These are phyloP conservation scores for Salvia sclarea DNA, from an alignment of 305 asterid species.

Conservation along the genomic window DNA sequence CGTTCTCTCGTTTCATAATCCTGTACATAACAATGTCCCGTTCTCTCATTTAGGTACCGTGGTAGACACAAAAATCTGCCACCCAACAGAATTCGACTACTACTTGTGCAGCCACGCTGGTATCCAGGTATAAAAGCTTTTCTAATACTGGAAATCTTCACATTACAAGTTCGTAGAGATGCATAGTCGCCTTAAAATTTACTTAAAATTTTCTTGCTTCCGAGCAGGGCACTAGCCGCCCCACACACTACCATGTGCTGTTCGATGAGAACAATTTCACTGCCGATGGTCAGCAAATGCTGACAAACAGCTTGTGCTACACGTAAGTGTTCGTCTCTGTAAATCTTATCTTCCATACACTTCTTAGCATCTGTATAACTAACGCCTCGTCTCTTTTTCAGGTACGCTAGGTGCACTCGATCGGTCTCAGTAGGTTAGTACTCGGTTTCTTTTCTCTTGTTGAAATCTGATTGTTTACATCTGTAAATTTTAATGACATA, in stretches of 20 bases:
- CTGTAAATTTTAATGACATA: neutral
- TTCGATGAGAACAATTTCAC: conserved; percentile 67
- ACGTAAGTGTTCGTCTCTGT: conserved; percentile 46
- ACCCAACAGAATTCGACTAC: conserved; percentile 78
- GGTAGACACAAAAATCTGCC: conserved; percentile 81
- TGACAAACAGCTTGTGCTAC: conserved; percentile 70
- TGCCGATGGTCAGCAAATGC: conserved; percentile 66
- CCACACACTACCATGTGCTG: conserved; percentile 79
- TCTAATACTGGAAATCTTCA: neutral
- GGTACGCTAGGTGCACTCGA: conserved; percentile 84
- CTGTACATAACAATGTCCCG: neutral
- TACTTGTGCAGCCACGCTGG: conserved; percentile 89
- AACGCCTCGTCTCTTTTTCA: conserved; percentile 26
- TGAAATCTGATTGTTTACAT: no score
- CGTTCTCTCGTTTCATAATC: neutral
- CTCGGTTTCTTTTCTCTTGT: no score
- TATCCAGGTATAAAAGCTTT: conserved; percentile 55
- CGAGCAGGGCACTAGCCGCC: conserved; percentile 82
- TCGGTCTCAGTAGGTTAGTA: conserved; percentile 76
- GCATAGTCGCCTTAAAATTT: neutral
- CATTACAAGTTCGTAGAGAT: neutral
- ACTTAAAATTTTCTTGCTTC: neutral
- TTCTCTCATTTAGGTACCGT: conserved; percentile 61
- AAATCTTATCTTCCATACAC: neutral
- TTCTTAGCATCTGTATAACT: neutral